These are phyloP conservation scores for Monascus purpureus DNA, from an alignment of 495 filamentous ascomycete genomes.

Conservation along the genomic window DNA sequence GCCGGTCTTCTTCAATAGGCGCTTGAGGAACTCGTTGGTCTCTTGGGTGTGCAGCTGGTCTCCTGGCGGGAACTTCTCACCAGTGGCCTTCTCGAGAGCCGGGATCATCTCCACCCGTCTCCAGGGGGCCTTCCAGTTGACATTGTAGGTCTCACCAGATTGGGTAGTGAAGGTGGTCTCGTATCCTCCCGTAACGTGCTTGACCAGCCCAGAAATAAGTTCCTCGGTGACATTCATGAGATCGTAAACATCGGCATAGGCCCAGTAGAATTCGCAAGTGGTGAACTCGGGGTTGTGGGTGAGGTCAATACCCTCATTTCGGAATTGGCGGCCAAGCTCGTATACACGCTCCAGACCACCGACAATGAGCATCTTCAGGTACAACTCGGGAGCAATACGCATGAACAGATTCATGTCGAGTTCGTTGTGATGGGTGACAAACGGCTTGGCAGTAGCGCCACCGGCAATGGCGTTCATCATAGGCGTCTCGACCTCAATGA, in stretches of 20 bases:
- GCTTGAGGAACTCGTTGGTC: constrained; percentile 75
- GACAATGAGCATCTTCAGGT: constrained; percentile 91
- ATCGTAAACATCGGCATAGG: constrained; percentile 87
- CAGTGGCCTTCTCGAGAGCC: constrained; percentile 73
- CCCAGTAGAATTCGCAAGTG: constrained; percentile 93
- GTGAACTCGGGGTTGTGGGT: constrained; percentile 99
- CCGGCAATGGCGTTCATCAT: constrained; percentile 96
- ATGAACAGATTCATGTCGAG: constrained; percentile 86
- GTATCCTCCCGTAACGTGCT: constrained; percentile 74
- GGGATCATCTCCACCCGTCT: constrained; percentile 93
- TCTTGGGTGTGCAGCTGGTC: constrained; percentile 81
- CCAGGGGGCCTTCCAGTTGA: constrained; percentile 97
- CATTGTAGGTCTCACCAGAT: constrained; percentile 65
- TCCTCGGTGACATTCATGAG: constrained; percentile 91
- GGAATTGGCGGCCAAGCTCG: constrained; percentile 82
- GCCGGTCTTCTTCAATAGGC: constrained; percentile 71
- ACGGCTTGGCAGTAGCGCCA: constrained; percentile 91
- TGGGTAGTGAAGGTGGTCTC: constrained; percentile 73
- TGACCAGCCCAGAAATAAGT: constrained; percentile 81
- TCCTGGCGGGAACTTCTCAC: constrained; percentile 83
- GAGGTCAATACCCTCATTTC: constrained; percentile 91
- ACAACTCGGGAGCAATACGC: constrained; percentile 87
- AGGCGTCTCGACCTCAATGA: constrained; percentile 92
- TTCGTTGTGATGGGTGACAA: constrained; percentile 90
- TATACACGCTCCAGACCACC: constrained; percentile 87